Evolutionary conservation across 176 grass and related monocot genomes (phyloP), one percentile per base, ranked within the genome.

Genomic region (Juncus inflexus): DNA sequence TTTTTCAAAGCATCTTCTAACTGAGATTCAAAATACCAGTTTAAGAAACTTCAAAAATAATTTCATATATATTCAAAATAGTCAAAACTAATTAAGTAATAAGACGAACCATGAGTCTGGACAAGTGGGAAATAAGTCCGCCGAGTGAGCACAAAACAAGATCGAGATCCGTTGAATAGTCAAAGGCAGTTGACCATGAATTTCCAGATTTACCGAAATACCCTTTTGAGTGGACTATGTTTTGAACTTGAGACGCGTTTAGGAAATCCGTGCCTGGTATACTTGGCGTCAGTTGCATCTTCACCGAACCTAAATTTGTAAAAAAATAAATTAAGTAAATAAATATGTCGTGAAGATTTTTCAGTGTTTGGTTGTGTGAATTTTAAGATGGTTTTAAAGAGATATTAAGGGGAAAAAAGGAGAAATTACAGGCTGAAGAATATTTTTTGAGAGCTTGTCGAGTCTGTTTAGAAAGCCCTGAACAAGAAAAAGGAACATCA

Each of bases 391-490:
- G 9, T 53, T 61, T 52, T 77, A 15, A 71, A 43, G 40, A 76
- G 3, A 65, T 28, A 68, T 13, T 61, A 5, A 36, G 12, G 56
- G 7, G 12, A 36, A 52, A 54, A 52, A 50, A 16, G 2, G 16
- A 59, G 71, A 63, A 52, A 45, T 79, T 83, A 96, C 92, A 87
- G 61, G 84, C 65, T 63, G 83, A 88, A 69, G 92, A 76, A 83
- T 96, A 91, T 84, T 96, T 96, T 69, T 54, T 86, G 39, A 96
- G 65, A 42, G 63, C 64, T 71, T 43, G 74, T 39, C 70, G 77
- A 72, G 87, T 96, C 72, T 86, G 84, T 83, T 83, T 86, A 42
- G 92, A 91, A 60, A 96, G 87, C 50, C 92, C 92, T 96, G 79
- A 53, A 72, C 58, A 79, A 83, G 51, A 38, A 62, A 47, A 47